A percentile compares a stretch with the other conserved stretches of the same genome.
Conservation (phyloP, 345 rosid genomes). For the Excoecaria agallocha region DNA sequence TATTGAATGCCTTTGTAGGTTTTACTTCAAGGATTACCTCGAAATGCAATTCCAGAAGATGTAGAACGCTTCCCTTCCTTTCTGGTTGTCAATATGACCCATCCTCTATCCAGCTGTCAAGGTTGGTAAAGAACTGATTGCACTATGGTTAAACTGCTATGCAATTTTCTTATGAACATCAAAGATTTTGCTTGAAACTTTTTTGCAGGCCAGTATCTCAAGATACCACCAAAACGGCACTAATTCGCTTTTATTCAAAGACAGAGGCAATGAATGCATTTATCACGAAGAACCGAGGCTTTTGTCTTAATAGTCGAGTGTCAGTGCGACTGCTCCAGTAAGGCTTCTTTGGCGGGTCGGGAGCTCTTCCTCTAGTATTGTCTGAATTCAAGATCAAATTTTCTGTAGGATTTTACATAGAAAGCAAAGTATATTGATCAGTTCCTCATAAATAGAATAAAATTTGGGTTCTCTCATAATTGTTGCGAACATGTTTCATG, state of each 20-base stretch:
- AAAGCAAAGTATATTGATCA: too few relatives aligned
- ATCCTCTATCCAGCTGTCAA: constrained; percentile 41
- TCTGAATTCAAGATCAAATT: not conserved
- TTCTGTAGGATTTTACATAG: not conserved
- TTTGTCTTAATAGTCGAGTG: constrained; percentile 62
- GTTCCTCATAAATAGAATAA: too few relatives aligned
- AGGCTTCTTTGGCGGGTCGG: constrained; percentile 10
- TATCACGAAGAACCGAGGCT: constrained; percentile 53
- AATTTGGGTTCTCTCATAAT: too few relatives aligned
- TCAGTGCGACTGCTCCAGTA: constrained; percentile 64
- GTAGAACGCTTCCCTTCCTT: constrained; percentile 70
- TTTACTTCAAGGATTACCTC: constrained; percentile 59
- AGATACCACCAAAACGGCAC: constrained; percentile 36
- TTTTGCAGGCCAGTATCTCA: constrained; percentile 39
- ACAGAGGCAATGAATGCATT: constrained; percentile 62
- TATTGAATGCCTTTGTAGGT: constrained; percentile 35
- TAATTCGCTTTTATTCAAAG: constrained; percentile 50
- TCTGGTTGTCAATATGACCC: constrained; percentile 58
- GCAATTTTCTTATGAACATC: not conserved
- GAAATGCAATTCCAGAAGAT: constrained; percentile 47
- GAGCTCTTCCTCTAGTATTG: too few relatives aligned
- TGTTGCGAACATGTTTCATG: too few relatives aligned
- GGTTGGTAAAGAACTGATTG: constrained; percentile 36
- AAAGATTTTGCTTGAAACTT: not conserved
- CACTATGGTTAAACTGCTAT: not conserved